Evolutionary conservation across 345 rosid species (phyloP).

Genomic region (Linum lewisii): DNA sequence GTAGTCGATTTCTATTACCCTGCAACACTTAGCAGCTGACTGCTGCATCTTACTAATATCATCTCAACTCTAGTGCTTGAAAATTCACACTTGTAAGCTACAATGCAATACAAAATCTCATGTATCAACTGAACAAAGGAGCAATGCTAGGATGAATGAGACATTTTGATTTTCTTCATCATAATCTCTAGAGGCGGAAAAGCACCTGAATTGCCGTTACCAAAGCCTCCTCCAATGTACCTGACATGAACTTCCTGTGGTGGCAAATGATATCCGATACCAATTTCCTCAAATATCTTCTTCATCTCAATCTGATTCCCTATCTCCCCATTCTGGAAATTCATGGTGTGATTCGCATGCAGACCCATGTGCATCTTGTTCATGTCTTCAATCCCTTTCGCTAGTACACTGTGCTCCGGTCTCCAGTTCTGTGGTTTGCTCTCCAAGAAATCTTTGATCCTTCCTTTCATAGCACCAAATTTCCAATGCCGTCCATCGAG

Average conservation of each 20-base stretch:
- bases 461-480: constrained; percentile 13
- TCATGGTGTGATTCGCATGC: constrained; percentile 50
- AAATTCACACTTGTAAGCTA: no score
- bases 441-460: constrained; percentile 40
- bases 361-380: constrained; percentile 65
- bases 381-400: constrained; percentile 60
- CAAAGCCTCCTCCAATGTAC: constrained; percentile 11
- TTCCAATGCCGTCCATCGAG: constrained; percentile 19
- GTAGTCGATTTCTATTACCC: no score
- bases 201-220: no score
- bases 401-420: constrained; percentile 35
- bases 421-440: constrained; percentile 59
- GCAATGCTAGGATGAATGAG: no score
- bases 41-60: no score
- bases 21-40: no score
- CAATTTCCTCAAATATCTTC: constrained; percentile 47
- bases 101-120: no score
- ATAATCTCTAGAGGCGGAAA: no score
- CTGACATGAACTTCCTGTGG: constrained; percentile 52
- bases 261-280: constrained; percentile 45
- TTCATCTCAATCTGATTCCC: constrained; percentile 47
- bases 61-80: no score
- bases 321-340: constrained; percentile 56
- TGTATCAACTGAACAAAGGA: no score
- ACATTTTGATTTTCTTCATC: no score